Conservation (phyloP, 2,329 filamentous ascomycete genomes). For the Fusarium sulawesiense region DNA sequence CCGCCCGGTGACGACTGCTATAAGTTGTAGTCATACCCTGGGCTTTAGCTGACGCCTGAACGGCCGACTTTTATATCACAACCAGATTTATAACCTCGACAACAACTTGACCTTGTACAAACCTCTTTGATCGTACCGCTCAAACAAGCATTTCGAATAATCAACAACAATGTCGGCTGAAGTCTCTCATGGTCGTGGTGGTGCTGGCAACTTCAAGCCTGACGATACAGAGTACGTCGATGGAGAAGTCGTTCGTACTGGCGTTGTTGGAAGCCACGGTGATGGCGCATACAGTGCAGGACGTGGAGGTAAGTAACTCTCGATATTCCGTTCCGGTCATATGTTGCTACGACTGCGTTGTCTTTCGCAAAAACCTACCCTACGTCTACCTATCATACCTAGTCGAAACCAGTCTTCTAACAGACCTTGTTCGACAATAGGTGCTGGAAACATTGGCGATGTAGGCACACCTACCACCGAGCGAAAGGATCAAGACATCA, state of each 20-base stretch:
- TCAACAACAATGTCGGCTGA: conserved; percentile 54
- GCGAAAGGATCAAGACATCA: conserved; percentile 63
- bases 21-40: conserved; percentile 44
- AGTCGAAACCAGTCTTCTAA: conserved; percentile 10
- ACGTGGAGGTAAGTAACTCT: conserved; percentile 62
- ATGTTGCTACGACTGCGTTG: not conserved
- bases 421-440: conserved; percentile 48
- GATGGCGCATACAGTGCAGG: conserved; percentile 70
- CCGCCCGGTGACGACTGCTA: conserved; percentile 29
- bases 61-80: conserved; percentile 20
- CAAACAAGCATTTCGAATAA: conserved; percentile 2
- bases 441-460: conserved; percentile 69
- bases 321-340: not conserved
- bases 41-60: conserved; percentile 24
- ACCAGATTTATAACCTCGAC: conserved; percentile 2
- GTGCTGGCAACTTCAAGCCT: conserved; percentile 69
- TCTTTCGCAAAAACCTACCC: not conserved
- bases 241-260: conserved; percentile 69
- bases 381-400: not conserved
- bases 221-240: conserved; percentile 71
- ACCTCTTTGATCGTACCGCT: not conserved
- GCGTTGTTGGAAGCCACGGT: conserved; percentile 65
- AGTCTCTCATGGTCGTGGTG: conserved; percentile 70
- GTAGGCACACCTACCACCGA: conserved; percentile 52
- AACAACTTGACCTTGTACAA: not conserved